Evolutionary conservation across 371 early-diverging fungal species (phyloP).

Genomic region (Apophysomyces ossiformis): DNA sequence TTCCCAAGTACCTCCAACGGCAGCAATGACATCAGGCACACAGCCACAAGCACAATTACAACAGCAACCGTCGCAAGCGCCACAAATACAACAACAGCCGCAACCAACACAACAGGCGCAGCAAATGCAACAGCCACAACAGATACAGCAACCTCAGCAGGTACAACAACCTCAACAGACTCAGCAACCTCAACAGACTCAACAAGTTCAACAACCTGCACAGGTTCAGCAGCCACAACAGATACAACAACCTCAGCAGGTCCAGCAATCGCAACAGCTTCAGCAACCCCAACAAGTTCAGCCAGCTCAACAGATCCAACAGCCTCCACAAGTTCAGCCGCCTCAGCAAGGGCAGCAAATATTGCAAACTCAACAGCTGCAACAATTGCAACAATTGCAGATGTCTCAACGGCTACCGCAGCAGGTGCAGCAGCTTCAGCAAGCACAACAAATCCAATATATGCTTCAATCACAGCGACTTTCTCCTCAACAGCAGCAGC

Average conservation of each 20-base stretch:
- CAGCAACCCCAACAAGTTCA: conserved; percentile 6
- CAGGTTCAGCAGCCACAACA: conserved; percentile 27
- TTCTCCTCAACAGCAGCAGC: not conserved
- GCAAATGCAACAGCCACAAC: conserved; percentile 17
- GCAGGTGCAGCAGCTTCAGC: conserved; percentile 13
- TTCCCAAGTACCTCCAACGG: conserved; percentile 11
- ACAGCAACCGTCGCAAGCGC: conserved; percentile 14
- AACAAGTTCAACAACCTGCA: conserved; percentile 22
- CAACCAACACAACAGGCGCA: conserved; percentile 13
- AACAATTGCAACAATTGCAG: conserved; percentile 13
- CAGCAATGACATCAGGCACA: not conserved
- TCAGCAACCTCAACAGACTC: conserved; percentile 20
- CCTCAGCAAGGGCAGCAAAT: conserved; percentile 14
- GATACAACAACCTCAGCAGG: conserved; percentile 13
- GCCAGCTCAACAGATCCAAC: conserved; percentile 12
- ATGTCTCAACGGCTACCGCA: conserved; percentile 1
- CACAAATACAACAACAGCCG: conserved; percentile 14
- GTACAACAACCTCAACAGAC: conserved; percentile 20
- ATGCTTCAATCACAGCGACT: not conserved
- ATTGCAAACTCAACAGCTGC: conserved; percentile 25
- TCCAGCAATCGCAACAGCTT: conserved; percentile 13
- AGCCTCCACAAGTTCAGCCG: not conserved
- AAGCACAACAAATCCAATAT: not conserved
- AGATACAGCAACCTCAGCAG: conserved; percentile 17
- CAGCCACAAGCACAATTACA: not conserved